These are phyloP conservation scores for Mycena belliarum DNA, from an alignment of 768 basidiomycete species.

Conservation along the genomic window DNA sequence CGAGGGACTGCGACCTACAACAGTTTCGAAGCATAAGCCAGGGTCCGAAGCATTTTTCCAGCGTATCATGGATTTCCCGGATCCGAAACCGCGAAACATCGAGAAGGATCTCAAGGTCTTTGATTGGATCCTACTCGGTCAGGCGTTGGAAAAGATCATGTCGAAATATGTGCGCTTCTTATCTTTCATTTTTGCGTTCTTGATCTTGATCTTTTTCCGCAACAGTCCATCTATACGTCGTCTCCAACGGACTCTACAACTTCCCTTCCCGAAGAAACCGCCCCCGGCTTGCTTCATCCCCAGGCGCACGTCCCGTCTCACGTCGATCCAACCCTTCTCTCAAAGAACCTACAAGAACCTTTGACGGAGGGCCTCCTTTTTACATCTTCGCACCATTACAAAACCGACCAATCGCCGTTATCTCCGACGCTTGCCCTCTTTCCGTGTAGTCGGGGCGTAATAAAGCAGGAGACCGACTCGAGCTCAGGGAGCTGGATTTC, in stretches of 20 bases:
- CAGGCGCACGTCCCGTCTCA: constrained; percentile 23
- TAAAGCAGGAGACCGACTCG: constrained; percentile 26
- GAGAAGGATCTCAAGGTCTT: constrained; percentile 96
- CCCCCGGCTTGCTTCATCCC: constrained; percentile 30
- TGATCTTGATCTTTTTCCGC: background rate
- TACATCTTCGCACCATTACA: constrained; percentile 5
- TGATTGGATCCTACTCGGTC: constrained; percentile 68
- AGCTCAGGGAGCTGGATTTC: constrained; percentile 26
- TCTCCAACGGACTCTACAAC: constrained; percentile 33
- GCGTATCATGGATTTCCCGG: constrained; percentile 94
- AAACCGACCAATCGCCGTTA: constrained; percentile 4
- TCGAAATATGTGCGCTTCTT: constrained; percentile 73
- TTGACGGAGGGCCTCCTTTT: constrained; percentile 14
- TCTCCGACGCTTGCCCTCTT: constrained; percentile 10
- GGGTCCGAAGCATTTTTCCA: constrained; percentile 89
- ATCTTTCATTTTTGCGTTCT: background rate
- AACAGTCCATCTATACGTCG: constrained; percentile 53
- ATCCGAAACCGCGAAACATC: constrained; percentile 93
- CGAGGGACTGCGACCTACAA: constrained; percentile 88
- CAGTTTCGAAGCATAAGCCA: constrained; percentile 82
- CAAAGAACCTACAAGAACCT: background rate
- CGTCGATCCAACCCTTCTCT: constrained; percentile 8
- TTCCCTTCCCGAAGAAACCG: constrained; percentile 33
- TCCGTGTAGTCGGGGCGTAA: background rate
- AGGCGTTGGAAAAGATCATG: constrained; percentile 76